Conservation (phyloP, 192 early-diverging fungal species). For the Gryganskiella cystojenkinii region DNA sequence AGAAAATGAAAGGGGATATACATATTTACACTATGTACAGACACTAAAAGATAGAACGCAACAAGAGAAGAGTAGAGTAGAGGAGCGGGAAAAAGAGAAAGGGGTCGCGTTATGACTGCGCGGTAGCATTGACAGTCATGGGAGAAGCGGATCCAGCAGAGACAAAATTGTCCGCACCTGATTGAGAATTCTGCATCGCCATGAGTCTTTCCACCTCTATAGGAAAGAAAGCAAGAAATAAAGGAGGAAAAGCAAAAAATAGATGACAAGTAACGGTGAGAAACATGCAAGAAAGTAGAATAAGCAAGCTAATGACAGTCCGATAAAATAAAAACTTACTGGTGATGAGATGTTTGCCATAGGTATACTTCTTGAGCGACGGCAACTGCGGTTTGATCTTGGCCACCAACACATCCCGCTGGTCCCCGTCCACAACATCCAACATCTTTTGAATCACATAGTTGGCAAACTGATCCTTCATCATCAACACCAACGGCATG, state of each 20-base stretch:
- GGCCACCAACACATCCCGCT: conserved; percentile 85
- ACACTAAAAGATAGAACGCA: too few species aligned
- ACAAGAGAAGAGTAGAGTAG: too few species aligned
- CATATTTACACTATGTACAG: too few species aligned
- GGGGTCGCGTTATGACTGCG: neutral
- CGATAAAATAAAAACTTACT: conserved; percentile 52
- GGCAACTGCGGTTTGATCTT: conserved; percentile 95
- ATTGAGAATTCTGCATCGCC: conserved; percentile 30
- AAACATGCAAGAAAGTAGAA: neutral
- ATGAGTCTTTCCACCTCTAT: conserved; percentile 49
- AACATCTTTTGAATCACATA: conserved; percentile 99
- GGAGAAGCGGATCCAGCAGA: neutral
- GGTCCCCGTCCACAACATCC: conserved; percentile 94
- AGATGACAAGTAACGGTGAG: conserved; percentile 24
- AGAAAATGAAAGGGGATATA: too few species aligned
- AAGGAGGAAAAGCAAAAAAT: neutral
- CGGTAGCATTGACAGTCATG: neutral
- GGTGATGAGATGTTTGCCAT: conserved; percentile 95
- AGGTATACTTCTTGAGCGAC: conserved; percentile 96
- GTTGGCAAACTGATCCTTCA: conserved; percentile 99
- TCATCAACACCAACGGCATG: conserved; percentile 91
- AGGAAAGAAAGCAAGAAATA: neutral
- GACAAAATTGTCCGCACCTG: conserved; percentile 7
- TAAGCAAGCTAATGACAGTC: neutral
- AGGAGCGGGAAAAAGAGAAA: too few species aligned